Evolutionary conservation across 345 rosid genomes (phyloP).

Genomic region (Eucalyptus melliodora): DNA sequence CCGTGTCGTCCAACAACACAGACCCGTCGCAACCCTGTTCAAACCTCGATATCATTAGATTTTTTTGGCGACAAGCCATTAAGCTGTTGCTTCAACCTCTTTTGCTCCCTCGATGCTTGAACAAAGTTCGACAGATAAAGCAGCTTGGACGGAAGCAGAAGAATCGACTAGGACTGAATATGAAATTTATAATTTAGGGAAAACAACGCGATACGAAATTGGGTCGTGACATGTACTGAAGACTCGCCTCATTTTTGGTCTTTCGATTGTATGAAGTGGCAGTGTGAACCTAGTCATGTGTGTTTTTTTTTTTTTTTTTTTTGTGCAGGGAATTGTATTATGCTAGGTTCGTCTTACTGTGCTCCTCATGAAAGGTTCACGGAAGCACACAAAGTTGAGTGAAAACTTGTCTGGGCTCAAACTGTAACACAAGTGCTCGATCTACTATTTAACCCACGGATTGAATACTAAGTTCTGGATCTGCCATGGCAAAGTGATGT

Average conservation of each 20-base stretch:
- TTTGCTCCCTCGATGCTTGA: neutral
- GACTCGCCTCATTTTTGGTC: neutral
- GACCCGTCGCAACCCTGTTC: slow-evolving; percentile 9
- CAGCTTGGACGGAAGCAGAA: neutral
- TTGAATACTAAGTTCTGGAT: no score
- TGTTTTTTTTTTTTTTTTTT: no score
- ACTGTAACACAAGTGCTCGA: neutral
- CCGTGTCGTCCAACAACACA: neutral
- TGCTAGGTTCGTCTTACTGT: neutral
- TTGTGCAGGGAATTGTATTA: no score
- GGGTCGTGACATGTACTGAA: no score
- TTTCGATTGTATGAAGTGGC: neutral
- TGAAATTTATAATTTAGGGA: neutral
- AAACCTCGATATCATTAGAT: neutral
- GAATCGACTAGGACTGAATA: neutral
- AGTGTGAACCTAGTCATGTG: neutral
- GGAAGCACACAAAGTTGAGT: neutral
- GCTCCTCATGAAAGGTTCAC: neutral
- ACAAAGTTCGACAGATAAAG: neutral
- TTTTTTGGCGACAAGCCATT: neutral
- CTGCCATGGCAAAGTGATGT: neutral
- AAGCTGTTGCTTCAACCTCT: neutral
- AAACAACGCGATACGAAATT: neutral
- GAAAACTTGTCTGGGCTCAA: neutral
- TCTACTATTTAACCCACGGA: neutral